These are phyloP conservation scores for Corinectria fuckeliana DNA, from an alignment of 2,329 filamentous ascomycete genomes.

Conservation along the genomic window DNA sequence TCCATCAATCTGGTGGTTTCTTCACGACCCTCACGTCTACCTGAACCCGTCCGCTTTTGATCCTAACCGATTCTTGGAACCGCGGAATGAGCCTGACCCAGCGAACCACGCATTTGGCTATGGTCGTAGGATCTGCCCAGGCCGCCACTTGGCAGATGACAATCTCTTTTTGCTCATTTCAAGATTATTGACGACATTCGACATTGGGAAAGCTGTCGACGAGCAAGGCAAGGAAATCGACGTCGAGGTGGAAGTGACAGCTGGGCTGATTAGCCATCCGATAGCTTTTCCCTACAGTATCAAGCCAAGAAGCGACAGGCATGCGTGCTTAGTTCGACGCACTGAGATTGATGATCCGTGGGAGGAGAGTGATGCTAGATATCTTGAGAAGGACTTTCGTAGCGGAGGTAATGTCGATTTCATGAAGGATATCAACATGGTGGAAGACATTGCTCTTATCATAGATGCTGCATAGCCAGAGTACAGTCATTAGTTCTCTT, in stretches of 20 bases:
- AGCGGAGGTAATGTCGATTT: too few species aligned
- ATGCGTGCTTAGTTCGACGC: conserved; percentile 25
- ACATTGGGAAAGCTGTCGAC: conserved; percentile 41
- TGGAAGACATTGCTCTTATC: too few species aligned
- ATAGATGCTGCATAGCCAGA: too few species aligned
- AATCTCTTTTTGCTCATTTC: conserved; percentile 45
- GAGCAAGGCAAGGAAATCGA: conserved; percentile 28
- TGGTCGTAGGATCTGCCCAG: conserved; percentile 46
- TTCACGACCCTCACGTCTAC: conserved; percentile 72
- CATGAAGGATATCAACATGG: too few species aligned
- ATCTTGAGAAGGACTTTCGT: background rate
- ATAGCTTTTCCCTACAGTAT: conserved; percentile 26
- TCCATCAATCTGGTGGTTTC: conserved; percentile 32
- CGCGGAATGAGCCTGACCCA: conserved; percentile 42
- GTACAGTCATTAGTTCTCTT: too few species aligned
- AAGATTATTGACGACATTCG: conserved; percentile 54
- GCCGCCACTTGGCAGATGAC: conserved; percentile 41
- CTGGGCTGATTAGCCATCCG: conserved; percentile 30
- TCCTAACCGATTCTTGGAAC: conserved; percentile 42
- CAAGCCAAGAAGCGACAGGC: conserved; percentile 23
- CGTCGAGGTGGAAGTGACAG: conserved; percentile 16
- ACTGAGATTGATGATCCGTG: conserved; percentile 30
- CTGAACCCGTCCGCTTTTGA: conserved; percentile 46
- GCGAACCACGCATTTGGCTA: conserved; percentile 42
- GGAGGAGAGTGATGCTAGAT: conserved; percentile 32